A percentile compares a stretch with the other conserved stretches of the same genome.
These are phyloP conservation scores for Solanum chiquidenum DNA, from an alignment of 257 asterid genomes.

Conservation along the genomic window DNA sequence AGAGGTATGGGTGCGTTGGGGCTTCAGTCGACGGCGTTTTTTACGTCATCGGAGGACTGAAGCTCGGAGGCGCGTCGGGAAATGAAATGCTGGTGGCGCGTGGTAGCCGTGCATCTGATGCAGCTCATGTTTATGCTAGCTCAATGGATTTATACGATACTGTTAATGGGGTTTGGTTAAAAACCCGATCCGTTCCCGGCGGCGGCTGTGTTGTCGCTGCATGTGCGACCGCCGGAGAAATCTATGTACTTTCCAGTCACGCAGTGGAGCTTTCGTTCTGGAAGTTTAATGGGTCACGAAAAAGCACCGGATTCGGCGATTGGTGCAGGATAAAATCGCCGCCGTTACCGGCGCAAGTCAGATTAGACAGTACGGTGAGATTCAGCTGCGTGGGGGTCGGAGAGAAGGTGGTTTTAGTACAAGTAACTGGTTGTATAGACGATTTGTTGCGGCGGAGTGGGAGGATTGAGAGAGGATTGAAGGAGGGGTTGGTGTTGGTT, in stretches of 20 bases:
- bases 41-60: slow-evolving; percentile 64
- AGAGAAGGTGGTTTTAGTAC: slow-evolving; percentile 55
- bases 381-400: slow-evolving; percentile 69
- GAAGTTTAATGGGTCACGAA: slow-evolving; percentile 46
- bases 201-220: slow-evolving; percentile 95
- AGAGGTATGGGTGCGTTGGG: slow-evolving; percentile 74
- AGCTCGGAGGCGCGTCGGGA: slow-evolving; percentile 30
- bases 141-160: slow-evolving; percentile 79
- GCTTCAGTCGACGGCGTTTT: slow-evolving; percentile 67
- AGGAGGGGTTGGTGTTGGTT: slow-evolving; percentile 62
- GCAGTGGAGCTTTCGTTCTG: slow-evolving; percentile 89
- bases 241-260: slow-evolving; percentile 66
- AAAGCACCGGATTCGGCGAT: slow-evolving; percentile 37
- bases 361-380: slow-evolving; percentile 74
- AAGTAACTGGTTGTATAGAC: slow-evolving; percentile 71
- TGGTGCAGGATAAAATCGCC: slow-evolving; percentile 71
- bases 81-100: slow-evolving; percentile 7
- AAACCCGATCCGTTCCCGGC: slow-evolving; percentile 58
- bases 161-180: slow-evolving; percentile 52
- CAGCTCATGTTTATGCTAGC: slow-evolving; percentile 58
- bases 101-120: slow-evolving; percentile 29
- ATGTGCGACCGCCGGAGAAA: slow-evolving; percentile 35
- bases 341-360: slow-evolving; percentile 77
- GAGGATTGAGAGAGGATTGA: slow-evolving; percentile 53
- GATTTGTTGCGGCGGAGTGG: slow-evolving; percentile 66